Base-by-base conservation (phyloP, 1,284 basidiomycete species). In the Pterulicium gracile region DNA sequence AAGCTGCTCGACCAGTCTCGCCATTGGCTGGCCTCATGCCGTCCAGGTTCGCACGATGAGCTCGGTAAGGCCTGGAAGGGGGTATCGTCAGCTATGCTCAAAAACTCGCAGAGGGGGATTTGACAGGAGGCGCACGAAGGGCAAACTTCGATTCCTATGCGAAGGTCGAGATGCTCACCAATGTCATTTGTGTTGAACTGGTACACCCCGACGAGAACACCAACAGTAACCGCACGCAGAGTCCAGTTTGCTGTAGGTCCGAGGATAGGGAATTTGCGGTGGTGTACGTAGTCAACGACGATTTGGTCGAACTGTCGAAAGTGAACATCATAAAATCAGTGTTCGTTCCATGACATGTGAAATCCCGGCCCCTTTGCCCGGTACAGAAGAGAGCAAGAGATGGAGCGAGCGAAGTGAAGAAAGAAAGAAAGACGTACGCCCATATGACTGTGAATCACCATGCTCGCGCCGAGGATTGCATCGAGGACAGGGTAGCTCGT, bases 151-250 rank as follows among this genome's bases (percentile, higher is more conserved):
- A 43, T 13, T n/a, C 21, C 10, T 15, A 23, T 5, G 7, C 35
- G 12, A 10, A 39, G 40, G 46, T 32, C 44, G 39, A 1, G 21
- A 15, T 43, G 36, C 81, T 54, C 53, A 91, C 94, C 94, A 57
- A 98, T 82, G 60, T 98, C 95, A 63, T 94, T 90, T 39, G 93
- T 96, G 72, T 96, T 95, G 73, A 96, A 96, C 64, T 94, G 87
- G 69, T 97, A 98, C 3, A 98, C 75, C 35, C 96, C 95, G 54
- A 90, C 82, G 47, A 96, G 74, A 13, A 86, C 81, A n/a, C 80
- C 84, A 36, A 88, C 79, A 22, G 95, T 97, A 2, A 80, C 69
- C 13, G 79, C 67, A 46, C 91, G 77, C 49, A 98, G 70, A 4
- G 70, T 61, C 94, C 95, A 98, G 23, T 70, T 78, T 19, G 65